These are phyloP conservation scores for Phyllosticta ampelicida DNA, from an alignment of 2,329 filamentous ascomycete genomes.

Conservation along the genomic window DNA sequence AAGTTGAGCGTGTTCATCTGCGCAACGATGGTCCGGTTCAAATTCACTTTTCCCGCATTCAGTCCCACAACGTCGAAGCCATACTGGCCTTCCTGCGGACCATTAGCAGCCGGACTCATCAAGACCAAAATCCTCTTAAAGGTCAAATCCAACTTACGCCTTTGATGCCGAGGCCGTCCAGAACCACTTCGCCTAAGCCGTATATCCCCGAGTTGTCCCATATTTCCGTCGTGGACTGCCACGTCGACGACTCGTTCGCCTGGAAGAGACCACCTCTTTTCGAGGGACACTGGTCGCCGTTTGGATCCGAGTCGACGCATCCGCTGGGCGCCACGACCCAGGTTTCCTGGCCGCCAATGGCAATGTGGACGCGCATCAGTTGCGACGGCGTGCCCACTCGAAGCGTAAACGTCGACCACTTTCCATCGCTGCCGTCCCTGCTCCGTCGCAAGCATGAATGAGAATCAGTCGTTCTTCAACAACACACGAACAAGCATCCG, in stretches of 20 bases:
- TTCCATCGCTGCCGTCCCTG: slow-evolving; percentile 23
- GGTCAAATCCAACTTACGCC: no score
- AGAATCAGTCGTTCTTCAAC: neutral
- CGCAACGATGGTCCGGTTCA: slow-evolving; percentile 27
- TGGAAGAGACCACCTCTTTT: slow-evolving; percentile 21
- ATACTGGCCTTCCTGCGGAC: slow-evolving; percentile 19
- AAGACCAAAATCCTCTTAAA: no score
- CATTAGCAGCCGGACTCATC: neutral
- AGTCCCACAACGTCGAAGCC: slow-evolving; percentile 26
- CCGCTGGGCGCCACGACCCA: slow-evolving; percentile 25
- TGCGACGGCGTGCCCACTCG: slow-evolving; percentile 20
- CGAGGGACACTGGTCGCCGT: slow-evolving; percentile 19
- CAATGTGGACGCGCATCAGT: slow-evolving; percentile 20
- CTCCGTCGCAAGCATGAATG: neutral
- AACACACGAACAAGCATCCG: neutral
- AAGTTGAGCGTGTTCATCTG: slow-evolving; percentile 24
- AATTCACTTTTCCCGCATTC: slow-evolving; percentile 15
- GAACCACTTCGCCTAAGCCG: neutral
- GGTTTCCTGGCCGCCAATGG: slow-evolving; percentile 23
- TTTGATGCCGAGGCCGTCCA: neutral
- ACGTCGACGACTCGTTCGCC: slow-evolving; percentile 21
- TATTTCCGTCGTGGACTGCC: slow-evolving; percentile 1
- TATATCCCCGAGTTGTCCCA: slow-evolving; percentile 4
- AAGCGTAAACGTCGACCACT: slow-evolving; percentile 23
- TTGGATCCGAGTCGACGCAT: slow-evolving; percentile 16